Evolutionary conservation across 1,139 yeast genomes (phyloP).

Genomic region (Pichia sp.): DNA sequence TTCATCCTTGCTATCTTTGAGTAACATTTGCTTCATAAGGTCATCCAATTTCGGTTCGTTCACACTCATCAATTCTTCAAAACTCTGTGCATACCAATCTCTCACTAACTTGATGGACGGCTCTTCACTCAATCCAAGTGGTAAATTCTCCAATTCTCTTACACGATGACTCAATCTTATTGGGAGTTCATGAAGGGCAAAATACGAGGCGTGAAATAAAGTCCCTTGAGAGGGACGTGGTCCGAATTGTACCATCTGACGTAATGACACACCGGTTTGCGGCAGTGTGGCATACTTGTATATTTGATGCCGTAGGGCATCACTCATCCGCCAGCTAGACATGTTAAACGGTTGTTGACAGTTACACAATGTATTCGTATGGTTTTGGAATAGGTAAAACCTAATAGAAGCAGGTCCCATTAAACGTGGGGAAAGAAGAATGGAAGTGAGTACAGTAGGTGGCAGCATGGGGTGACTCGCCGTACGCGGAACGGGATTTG

Average conservation of each 20-base stretch:
- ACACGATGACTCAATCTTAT: slow-evolving; percentile 82
- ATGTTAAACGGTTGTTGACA: slow-evolving; percentile 1
- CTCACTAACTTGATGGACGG: slow-evolving; percentile 72
- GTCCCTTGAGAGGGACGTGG: slow-evolving; percentile 72
- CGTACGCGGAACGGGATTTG: too few species aligned
- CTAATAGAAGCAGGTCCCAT: too few species aligned
- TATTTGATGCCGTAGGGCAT: slow-evolving; percentile 24
- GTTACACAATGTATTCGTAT: not conserved
- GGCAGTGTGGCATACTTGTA: slow-evolving; percentile 61
- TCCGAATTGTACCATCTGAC: slow-evolving; percentile 94
- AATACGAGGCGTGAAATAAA: slow-evolving; percentile 75
- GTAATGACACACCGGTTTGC: slow-evolving; percentile 76
- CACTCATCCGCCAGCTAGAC: slow-evolving; percentile 26
- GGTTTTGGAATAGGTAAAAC: too few species aligned
- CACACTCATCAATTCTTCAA: slow-evolving; percentile 65
- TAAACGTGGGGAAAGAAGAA: too few species aligned
- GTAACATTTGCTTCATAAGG: slow-evolving; percentile 7
- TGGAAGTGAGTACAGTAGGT: too few species aligned
- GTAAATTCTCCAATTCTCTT: slow-evolving; percentile 74
- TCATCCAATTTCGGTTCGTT: slow-evolving; percentile 39
- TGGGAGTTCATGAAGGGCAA: slow-evolving; percentile 82
- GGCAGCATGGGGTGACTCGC: too few species aligned
- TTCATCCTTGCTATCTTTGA: slow-evolving; percentile 8
- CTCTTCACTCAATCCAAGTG: slow-evolving; percentile 64
- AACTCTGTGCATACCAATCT: slow-evolving; percentile 89